Percentiles rank a stretch among this genome's conserved stretches.
These are phyloP conservation scores for Alternaria triticina DNA, from an alignment of 2,329 filamentous ascomycete genomes.

Conservation along the genomic window DNA sequence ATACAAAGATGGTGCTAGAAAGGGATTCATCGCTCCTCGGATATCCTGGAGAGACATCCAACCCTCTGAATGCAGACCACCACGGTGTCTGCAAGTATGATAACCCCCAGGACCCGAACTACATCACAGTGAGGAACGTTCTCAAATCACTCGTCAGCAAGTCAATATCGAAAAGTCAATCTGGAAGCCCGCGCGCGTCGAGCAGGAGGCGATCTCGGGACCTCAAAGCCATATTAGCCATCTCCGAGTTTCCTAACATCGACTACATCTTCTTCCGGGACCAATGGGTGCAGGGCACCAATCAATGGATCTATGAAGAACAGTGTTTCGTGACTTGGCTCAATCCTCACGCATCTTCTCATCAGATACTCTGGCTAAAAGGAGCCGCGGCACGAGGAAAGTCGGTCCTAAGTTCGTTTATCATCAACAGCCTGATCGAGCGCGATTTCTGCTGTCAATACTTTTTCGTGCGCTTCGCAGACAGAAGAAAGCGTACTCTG, in stretches of 20 bases:
- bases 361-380: background rate
- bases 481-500: background rate
- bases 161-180: background rate
- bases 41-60: background rate
- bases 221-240: background rate
- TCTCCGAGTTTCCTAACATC: background rate
- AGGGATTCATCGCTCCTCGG: background rate
- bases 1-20: background rate
- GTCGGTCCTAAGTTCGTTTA: background rate
- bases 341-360: background rate
- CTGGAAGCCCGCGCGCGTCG: background rate
- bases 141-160: background rate
- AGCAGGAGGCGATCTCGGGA: background rate
- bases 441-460: background rate
- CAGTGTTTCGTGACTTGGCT: background rate
- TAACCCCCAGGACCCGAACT: background rate
- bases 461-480: background rate
- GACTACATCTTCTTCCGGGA: background rate
- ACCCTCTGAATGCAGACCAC: background rate
- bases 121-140: background rate
- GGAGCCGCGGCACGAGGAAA: background rate
- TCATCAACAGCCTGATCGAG: background rate
- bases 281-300: background rate
- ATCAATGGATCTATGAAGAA: background rate
- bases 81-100: background rate